Evolutionary conservation across 306 rosid species (phyloP), one percentile per base, ranked within the genome.

Genomic region (Glycine tomentella): DNA sequence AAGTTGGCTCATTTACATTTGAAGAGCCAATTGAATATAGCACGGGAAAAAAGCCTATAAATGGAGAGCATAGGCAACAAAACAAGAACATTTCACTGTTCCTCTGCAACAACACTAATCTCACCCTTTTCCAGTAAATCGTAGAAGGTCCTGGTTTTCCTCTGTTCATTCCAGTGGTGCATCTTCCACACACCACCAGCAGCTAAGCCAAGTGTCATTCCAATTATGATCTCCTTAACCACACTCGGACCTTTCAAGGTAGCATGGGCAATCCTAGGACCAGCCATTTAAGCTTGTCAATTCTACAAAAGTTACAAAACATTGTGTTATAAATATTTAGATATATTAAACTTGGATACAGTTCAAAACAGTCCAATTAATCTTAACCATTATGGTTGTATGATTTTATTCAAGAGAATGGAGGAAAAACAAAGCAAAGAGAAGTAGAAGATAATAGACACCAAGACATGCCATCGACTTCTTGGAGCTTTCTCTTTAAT

Each of bases 121-220:
- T 95, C 98, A 72, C 97, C 98, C 65, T 88, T 95, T 65, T 95
- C 97, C 12, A 92, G 90, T 80, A 95, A 83, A 89, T 95, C 97
- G 49, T 91, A 91, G 72, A 95, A 95, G 51, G 90, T 9, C 87
- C 97, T 89, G 70, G 71, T 69, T 81, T 84, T 95, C 82, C 91
- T 89, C 89, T 95, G 98, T 74, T 95, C 97, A 84, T 95, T 95
- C 98, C 98, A 95, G 83, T 95, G 98, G 82, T 95, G 90, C 97
- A 90, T 95, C 84, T 95, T 95, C 95, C 98, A 95, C 56, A 95
- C 64, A 89, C 93, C 57, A 11, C 95, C 98, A 53, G 91, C 92
- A 65, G 90, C 86, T 67, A 91, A 1, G 44, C 89, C 95, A 4
- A 95, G 89, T 2, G 71, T 77, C 31, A 83, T 15, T 15, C 91